Percentiles rank a stretch among this genome's conserved stretches.
Evolutionary conservation across 73 alveolate genomes (phyloP).

Genomic region (Paramecium pentaurelia): DNA sequence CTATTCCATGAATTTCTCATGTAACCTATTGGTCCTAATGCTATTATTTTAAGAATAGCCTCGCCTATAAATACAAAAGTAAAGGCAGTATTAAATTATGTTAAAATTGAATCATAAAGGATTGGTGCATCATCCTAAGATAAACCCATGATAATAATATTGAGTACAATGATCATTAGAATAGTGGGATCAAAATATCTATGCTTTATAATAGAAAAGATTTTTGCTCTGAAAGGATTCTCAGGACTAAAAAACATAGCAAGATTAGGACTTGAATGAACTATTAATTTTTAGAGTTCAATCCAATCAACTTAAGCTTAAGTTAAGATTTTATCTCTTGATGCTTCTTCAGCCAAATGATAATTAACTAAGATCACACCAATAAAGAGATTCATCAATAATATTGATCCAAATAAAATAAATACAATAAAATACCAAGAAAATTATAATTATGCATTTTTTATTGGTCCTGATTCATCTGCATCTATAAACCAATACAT

Average conservation of each 20-base stretch:
- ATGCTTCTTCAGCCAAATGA: constrained; percentile 78
- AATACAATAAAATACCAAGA: constrained; percentile 82
- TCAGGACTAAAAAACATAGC: constrained; percentile 66
- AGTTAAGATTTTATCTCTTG: constrained; percentile 51
- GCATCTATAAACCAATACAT: constrained; percentile 81
- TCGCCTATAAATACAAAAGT: constrained; percentile 76
- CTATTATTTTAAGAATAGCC: constrained; percentile 77
- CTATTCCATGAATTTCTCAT: constrained; percentile 83
- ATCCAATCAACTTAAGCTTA: constrained; percentile 69
- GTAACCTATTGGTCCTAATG: constrained; percentile 74
- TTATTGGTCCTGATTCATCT: constrained; percentile 73
- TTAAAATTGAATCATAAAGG: constrained; percentile 54
- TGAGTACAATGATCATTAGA: constrained; percentile 82
- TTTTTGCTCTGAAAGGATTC: constrained; percentile 44
- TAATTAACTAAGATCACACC: constrained; percentile 94
- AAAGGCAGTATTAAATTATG: constrained; percentile 64
- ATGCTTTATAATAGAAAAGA: constrained; percentile 64
- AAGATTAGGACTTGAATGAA: constrained; percentile 65
- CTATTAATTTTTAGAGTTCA: constrained; percentile 70
- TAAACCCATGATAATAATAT: constrained; percentile 92
- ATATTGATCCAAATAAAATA: constrained; percentile 90
- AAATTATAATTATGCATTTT: constrained; percentile 67
- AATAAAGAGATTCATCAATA: constrained; percentile 90
- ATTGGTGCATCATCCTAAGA: constrained; percentile 72
- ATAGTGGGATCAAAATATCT: constrained; percentile 76